Evolutionary conservation across 768 basidiomycete genomes (phyloP).

Genomic region (Stropharia rugosoannulata): DNA sequence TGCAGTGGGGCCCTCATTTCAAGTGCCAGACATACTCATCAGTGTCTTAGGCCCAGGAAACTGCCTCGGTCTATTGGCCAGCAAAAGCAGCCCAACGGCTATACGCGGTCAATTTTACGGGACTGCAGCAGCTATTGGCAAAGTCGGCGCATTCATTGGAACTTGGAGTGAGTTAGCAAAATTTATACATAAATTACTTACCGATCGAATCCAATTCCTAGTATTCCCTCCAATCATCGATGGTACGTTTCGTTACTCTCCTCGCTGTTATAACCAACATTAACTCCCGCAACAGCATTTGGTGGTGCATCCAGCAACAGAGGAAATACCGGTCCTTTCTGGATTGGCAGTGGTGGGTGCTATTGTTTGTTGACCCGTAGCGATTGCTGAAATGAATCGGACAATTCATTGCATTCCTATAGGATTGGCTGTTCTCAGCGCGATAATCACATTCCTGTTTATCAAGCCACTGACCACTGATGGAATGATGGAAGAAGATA

Average conservation of each 20-base stretch:
- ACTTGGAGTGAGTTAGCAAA: slow-evolving; percentile 57
- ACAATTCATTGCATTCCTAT: slow-evolving; percentile 6
- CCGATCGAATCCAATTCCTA: slow-evolving; percentile 21
- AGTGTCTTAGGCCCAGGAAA: slow-evolving; percentile 68
- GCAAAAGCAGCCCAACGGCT: slow-evolving; percentile 84
- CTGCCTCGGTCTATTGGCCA: slow-evolving; percentile 80
- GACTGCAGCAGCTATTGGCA: slow-evolving; percentile 81
- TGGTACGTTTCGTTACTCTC: slow-evolving; percentile 30
- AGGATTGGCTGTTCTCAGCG: slow-evolving; percentile 77
- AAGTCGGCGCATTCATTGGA: slow-evolving; percentile 81
- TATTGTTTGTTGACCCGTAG: not conserved
- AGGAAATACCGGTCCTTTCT: slow-evolving; percentile 86
- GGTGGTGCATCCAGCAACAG: slow-evolving; percentile 48
- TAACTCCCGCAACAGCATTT: slow-evolving; percentile 45
- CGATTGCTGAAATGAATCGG: not conserved
- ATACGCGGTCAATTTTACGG: slow-evolving; percentile 88
- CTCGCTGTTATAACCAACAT: not conserved
- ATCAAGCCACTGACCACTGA: slow-evolving; percentile 74
- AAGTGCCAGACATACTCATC: slow-evolving; percentile 2
- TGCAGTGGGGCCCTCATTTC: not conserved
- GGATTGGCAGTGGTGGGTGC: slow-evolving; percentile 66
- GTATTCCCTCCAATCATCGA: slow-evolving; percentile 68
- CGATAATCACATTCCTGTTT: slow-evolving; percentile 68
- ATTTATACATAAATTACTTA: not conserved
- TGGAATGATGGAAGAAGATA: slow-evolving; percentile 79